These are phyloP conservation scores for Penicillium roqueforti DNA, from an alignment of 495 filamentous ascomycete genomes.

Conservation along the genomic window DNA sequence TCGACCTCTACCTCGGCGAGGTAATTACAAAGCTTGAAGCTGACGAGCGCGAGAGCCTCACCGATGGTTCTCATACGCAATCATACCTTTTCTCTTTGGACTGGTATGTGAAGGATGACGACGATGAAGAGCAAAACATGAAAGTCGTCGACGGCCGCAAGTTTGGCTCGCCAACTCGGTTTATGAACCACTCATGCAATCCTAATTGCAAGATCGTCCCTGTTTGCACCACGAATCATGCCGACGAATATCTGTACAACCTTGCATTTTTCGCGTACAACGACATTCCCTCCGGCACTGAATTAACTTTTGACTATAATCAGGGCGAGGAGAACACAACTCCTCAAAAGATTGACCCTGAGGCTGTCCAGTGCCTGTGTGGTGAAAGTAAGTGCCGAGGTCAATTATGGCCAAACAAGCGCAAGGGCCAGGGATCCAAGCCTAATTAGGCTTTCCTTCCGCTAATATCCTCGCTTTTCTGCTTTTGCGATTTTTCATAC, in stretches of 20 bases:
- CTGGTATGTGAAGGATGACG: slow-evolving; percentile 55
- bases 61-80: slow-evolving; percentile 32
- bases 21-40: slow-evolving; percentile 72
- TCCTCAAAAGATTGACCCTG: slow-evolving; percentile 16
- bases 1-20: slow-evolving; percentile 87
- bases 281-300: slow-evolving; percentile 63
- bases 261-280: slow-evolving; percentile 77
- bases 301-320: slow-evolving; percentile 86
- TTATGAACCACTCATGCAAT: slow-evolving; percentile 66
- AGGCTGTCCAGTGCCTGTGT: slow-evolving; percentile 63
- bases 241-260: slow-evolving; percentile 73
- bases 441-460: neutral
- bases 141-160: slow-evolving; percentile 59
- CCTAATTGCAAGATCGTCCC: slow-evolving; percentile 78
- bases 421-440: slow-evolving; percentile 23
- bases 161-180: slow-evolving; percentile 54
- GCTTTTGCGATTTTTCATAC: neutral
- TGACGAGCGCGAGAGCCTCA: slow-evolving; percentile 54
- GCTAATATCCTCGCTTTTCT: neutral
- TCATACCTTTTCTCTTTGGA: slow-evolving; percentile 85
- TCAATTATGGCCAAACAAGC: slow-evolving; percentile 57
- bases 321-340: slow-evolving; percentile 34
- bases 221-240: slow-evolving; percentile 66
- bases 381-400: slow-evolving; percentile 62
- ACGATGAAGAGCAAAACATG: slow-evolving; percentile 20